Percentiles rank a stretch among this genome's conserved stretches.
Conservation (phyloP, 2,329 filamentous ascomycete genomes). For the Chaetomium olivaceum region DNA sequence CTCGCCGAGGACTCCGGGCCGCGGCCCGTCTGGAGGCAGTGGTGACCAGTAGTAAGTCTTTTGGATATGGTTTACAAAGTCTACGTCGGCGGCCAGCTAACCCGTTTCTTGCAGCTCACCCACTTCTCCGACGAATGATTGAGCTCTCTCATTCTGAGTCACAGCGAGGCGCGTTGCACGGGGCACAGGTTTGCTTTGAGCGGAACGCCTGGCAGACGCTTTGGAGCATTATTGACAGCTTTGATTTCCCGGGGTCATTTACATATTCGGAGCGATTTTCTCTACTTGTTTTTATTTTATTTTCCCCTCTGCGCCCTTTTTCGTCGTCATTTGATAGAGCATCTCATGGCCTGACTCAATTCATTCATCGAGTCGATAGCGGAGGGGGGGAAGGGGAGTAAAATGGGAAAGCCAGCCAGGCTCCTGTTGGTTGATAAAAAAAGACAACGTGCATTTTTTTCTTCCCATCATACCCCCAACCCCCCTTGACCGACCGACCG, state of each 20-base stretch:
- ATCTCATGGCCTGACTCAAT: neutral
- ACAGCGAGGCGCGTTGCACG: neutral
- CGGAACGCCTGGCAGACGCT: neutral
- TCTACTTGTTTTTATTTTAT: neutral
- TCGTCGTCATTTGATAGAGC: slow-evolving; percentile 9
- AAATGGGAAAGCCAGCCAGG: neutral
- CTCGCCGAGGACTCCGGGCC: slow-evolving; percentile 49
- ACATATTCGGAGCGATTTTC: slow-evolving; percentile 20
- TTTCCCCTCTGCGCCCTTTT: neutral
- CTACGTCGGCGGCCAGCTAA: slow-evolving; percentile 19
- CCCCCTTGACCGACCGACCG: too few relatives aligned
- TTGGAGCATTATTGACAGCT: neutral
- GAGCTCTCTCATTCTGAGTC: slow-evolving; percentile 16
- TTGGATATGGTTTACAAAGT: too few relatives aligned
- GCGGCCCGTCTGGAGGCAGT: slow-evolving; percentile 39
- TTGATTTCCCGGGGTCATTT: slow-evolving; percentile 1
- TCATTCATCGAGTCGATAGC: too few relatives aligned
- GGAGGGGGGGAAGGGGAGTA: neutral
- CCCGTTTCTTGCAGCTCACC: slow-evolving; percentile 37
- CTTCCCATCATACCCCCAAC: neutral
- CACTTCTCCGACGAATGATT: slow-evolving; percentile 44
- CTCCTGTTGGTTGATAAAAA: too few relatives aligned
- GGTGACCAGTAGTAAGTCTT: slow-evolving; percentile 45
- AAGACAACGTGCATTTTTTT: neutral
- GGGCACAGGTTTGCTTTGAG: slow-evolving; percentile 30